Percentiles rank a stretch among this genome's conserved stretches.
Conservation (phyloP, 768 basidiomycete genomes). For the Paxillus involutus region DNA sequence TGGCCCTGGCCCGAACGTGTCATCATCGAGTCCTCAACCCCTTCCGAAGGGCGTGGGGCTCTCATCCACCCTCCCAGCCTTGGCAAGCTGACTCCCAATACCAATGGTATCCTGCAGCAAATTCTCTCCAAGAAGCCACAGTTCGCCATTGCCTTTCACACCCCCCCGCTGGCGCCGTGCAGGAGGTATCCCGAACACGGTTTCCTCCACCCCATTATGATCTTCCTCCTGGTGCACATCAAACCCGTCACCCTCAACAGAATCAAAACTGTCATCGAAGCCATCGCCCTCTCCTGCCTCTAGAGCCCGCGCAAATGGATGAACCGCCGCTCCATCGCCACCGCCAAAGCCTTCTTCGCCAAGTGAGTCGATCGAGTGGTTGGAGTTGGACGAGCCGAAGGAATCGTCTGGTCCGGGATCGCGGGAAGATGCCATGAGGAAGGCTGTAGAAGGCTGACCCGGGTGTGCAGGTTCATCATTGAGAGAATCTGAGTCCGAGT, state of each 20-base stretch:
- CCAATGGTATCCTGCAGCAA: slow-evolving; percentile 64
- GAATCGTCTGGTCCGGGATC: slow-evolving; percentile 33
- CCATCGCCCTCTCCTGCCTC: slow-evolving; percentile 33
- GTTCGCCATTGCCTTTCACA: slow-evolving; percentile 24
- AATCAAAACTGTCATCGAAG: slow-evolving; percentile 55
- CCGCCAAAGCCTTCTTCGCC: slow-evolving; percentile 39
- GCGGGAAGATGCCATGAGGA: slow-evolving; percentile 58
- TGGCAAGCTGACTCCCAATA: slow-evolving; percentile 52
- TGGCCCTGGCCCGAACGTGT: not conserved
- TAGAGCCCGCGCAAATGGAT: slow-evolving; percentile 55
- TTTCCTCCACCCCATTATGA: slow-evolving; percentile 51
- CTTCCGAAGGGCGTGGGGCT: slow-evolving; percentile 58
- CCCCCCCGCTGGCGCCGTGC: slow-evolving; percentile 39
- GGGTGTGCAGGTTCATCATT: slow-evolving; percentile 54
- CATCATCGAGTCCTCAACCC: slow-evolving; percentile 3
- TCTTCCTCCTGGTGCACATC: slow-evolving; percentile 16
- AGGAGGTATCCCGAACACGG: slow-evolving; percentile 69
- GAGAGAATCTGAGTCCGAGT: slow-evolving; percentile 62
- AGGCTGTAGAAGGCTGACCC: slow-evolving; percentile 68
- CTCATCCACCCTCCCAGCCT: slow-evolving; percentile 53
- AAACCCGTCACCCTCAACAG: slow-evolving; percentile 42
- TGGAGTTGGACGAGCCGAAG: slow-evolving; percentile 51
- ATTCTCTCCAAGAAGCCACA: slow-evolving; percentile 64
- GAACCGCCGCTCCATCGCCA: slow-evolving; percentile 44
- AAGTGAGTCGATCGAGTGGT: slow-evolving; percentile 59